Evolutionary conservation across 2,329 filamentous ascomycete species (phyloP), one percentile per base, ranked within the genome.

Genomic region (Alternaria gansuensis): DNA sequence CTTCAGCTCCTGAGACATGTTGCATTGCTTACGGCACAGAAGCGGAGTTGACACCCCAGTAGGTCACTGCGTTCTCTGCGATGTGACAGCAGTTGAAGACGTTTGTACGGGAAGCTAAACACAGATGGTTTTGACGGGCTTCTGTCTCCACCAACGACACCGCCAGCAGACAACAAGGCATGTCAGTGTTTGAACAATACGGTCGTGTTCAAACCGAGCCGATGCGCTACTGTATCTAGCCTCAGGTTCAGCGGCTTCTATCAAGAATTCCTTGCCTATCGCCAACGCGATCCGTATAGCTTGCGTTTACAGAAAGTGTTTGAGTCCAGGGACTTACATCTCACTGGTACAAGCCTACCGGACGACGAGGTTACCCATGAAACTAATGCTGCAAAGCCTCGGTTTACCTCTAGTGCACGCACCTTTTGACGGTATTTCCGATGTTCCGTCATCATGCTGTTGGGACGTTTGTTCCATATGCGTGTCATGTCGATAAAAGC

Each of bases 401-500:
- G 41, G 39, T 48, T 7, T 28, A n/a, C 23, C 7, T 26, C 36
- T 40, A 39, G 3, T 21, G 5, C 26, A 37, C 37, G 43, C 33
- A 59, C 10, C 21, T 57, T 41, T 57, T 64, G 31, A 54, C 60
- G 57, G 33, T 36, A 33, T 46, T 21, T 56, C 60, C 50, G 13
- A 23, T 44, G 21, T 36, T 24, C 60, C 48, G 58, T 53, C 28
- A 51, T 53, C 24, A 31, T 51, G 44, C 11, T 8, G 31, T 23
- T 29, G n/a, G 28, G 36, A 54, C 33, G 37, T 51, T 54, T 59
- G 65, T 69, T 70, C 61, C 69, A 70, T 62, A 51, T 66, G 49
- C 64, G 72, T 72, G 55, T 75, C 71, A 75, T 54, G 57, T 62
- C 24, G 37, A 39, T 51, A 24, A 60, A 59, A 55, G 49, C 57